Base-by-base conservation (phyloP, 768 basidiomycete species). In the Trametes coccinea region DNA sequence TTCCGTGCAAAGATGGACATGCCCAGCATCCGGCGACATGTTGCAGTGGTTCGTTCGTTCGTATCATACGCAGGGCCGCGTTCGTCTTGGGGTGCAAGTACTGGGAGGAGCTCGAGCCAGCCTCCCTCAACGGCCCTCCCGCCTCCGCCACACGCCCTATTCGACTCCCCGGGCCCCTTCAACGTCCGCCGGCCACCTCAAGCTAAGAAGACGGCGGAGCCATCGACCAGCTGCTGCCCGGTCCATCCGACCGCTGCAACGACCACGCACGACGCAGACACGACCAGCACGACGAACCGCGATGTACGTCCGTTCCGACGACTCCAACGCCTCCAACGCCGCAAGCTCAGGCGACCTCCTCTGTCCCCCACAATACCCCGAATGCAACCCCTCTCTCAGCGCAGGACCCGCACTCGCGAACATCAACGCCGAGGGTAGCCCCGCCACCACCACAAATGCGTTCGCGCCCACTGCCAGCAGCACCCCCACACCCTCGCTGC, bases 371-470 rank as follows among this genome's bases (percentile, higher is more conserved):
- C 13, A 14, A 54, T 59, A 61, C 56, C 50, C 62, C 3, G 41
- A 27, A 16, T 67, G 64, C 61, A 40, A 34, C 47, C 56, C 61
- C 50, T 6, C 62, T 37, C 22, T 60, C 48, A 63, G 68, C 50
- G 66, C 68, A 4, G 66, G 66, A 16, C 67, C 69, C 44, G 65
- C 51, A 13, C 62, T 58, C 65, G 13, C 46, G 33, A 53, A 60
- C 44, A 50, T 61, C 31, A 45, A 41, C 46, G 46, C 43, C 33
- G 44, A 59, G 43, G 29, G n/a, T 29, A 27, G n/a, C 30, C 41
- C 56, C 40, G 17, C 49, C 10, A 5, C 22, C 50, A 45, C 59
- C 22, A 59, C 61, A 50, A 49, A 14, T 45, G 37, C 52, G 48
- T 45, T n/a, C 49, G 55, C 22, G 29, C 53, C 33, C 31, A 55